Percentiles rank a stretch among this genome's conserved stretches.
Conservation (phyloP, 169 alveolate genomes). For the Babesia ovata region DNA sequence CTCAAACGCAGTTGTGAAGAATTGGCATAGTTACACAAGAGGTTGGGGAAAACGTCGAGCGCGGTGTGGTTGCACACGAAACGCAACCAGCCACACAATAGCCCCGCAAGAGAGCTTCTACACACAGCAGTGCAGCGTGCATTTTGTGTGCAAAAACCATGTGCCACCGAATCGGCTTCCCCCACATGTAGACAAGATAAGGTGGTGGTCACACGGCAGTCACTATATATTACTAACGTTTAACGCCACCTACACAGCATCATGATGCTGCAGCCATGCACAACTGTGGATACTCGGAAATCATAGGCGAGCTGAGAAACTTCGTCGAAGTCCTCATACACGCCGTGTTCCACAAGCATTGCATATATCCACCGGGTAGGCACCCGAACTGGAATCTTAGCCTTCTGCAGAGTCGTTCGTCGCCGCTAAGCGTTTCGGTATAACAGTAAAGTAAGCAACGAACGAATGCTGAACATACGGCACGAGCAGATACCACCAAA, state of each 20-base stretch:
- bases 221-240: background rate
- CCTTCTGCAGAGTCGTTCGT: constrained; percentile 1
- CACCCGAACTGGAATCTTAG: too few species aligned
- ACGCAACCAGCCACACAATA: too few species aligned
- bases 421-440: background rate
- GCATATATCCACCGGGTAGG: constrained; percentile 27
- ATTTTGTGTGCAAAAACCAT: too few species aligned
- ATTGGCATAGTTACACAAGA: too few species aligned
- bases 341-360: constrained; percentile 9
- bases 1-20: too few species aligned
- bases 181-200: too few species aligned
- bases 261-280: background rate
- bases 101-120: too few species aligned
- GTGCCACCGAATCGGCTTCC: too few species aligned
- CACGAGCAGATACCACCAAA: constrained; percentile 9
- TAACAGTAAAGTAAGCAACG: constrained; percentile 4
- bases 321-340: constrained; percentile 16
- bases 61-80: too few species aligned
- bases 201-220: background rate
- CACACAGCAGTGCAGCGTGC: too few species aligned
- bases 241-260: background rate
- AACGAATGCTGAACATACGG: background rate
- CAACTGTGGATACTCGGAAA: constrained; percentile 1
- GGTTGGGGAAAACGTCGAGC: too few species aligned
- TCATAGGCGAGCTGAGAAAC: background rate